Percentiles rank a stretch among this genome's conserved stretches.
phyloP scores from a whole-genome alignment of 768 basidiomycete species.

The Phylloporus sp. region DNA sequence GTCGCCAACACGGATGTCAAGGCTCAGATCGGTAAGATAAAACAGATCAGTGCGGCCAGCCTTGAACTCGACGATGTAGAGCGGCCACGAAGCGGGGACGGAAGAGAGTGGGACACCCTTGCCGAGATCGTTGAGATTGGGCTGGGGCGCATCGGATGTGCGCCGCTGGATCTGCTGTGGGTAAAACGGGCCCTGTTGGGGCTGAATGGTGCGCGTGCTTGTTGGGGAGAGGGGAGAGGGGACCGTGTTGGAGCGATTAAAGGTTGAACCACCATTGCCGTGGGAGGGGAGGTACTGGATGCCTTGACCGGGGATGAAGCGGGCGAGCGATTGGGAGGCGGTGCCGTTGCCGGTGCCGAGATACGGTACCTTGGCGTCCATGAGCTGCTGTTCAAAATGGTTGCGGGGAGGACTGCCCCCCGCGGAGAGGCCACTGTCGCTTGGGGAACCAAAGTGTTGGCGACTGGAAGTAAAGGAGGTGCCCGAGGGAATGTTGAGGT shows the following conservation, averaged over 20 bases:
- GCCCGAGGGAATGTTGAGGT: slow-evolving; percentile 52
- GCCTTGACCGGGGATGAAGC: slow-evolving; percentile 63
- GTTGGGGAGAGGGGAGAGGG: slow-evolving; percentile 60
- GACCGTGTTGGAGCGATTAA: slow-evolving; percentile 37
- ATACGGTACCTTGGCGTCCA: slow-evolving; percentile 40
- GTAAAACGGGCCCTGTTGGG: slow-evolving; percentile 29
- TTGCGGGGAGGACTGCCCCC: slow-evolving; percentile 48
- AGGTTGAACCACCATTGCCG: slow-evolving; percentile 28
- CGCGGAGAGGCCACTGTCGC: slow-evolving; percentile 53
- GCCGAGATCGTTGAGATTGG: slow-evolving; percentile 59
- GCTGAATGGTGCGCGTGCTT: slow-evolving; percentile 24
- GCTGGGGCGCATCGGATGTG: slow-evolving; percentile 35
- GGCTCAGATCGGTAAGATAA: slow-evolving; percentile 71
- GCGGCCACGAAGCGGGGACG: slow-evolving; percentile 80
- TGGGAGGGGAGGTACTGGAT: slow-evolving; percentile 53
- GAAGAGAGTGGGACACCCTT: slow-evolving; percentile 84
- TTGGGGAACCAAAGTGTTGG: slow-evolving; percentile 53
- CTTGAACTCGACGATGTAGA: slow-evolving; percentile 98
- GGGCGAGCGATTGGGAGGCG: slow-evolving; percentile 39
- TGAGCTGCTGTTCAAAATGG: slow-evolving; percentile 45
- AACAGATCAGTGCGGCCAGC: slow-evolving; percentile 94
- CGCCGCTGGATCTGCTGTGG: slow-evolving; percentile 37
- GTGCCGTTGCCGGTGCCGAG: slow-evolving; percentile 19
- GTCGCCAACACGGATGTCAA: slow-evolving; percentile 77
- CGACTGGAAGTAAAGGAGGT: slow-evolving; percentile 40